Percentiles rank a stretch among this genome's conserved stretches.
phyloP scores from a whole-genome alignment of 2,329 filamentous ascomycete species.

The Calonectria multiphialidica region DNA sequence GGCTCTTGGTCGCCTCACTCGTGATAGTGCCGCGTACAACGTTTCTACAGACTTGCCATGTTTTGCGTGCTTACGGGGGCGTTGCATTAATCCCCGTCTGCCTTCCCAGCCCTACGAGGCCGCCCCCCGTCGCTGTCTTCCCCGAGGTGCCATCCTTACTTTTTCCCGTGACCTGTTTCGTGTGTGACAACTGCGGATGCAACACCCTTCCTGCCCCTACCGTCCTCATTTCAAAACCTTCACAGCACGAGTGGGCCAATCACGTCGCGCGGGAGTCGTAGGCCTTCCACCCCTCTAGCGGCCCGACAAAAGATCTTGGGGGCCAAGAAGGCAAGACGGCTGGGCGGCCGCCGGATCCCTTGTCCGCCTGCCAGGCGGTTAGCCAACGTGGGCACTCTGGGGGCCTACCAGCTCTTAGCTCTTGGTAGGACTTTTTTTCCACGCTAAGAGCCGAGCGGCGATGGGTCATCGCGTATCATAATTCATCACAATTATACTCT shows the following conservation, averaged over 20 bases:
- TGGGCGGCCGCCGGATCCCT: conserved; percentile 21
- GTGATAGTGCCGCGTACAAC: neutral
- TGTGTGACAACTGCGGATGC: neutral
- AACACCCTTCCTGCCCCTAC: neutral
- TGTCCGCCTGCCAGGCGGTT: neutral
- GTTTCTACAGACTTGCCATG: neutral
- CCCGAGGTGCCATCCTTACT: neutral
- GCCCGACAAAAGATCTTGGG: conserved; percentile 27
- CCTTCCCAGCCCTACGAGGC: conserved; percentile 25
- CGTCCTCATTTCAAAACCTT: neutral
- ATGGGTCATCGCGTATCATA: conserved; percentile 4
- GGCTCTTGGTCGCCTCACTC: neutral
- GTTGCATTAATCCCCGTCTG: conserved; percentile 19
- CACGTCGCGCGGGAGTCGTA: neutral
- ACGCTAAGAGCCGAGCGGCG: neutral
- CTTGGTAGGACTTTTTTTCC: neutral
- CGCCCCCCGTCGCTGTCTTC: neutral
- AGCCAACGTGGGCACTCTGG: conserved; percentile 16
- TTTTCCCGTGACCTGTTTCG: conserved; percentile 1
- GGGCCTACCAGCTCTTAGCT: conserved; percentile 17
- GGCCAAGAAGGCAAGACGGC: neutral
- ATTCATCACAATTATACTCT: neutral
- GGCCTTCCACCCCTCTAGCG: neutral
- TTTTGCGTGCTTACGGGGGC: conserved; percentile 23
- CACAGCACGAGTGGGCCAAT: neutral